phyloP scores from a whole-genome alignment of 768 basidiomycete species.

The Obba rivulosa region DNA sequence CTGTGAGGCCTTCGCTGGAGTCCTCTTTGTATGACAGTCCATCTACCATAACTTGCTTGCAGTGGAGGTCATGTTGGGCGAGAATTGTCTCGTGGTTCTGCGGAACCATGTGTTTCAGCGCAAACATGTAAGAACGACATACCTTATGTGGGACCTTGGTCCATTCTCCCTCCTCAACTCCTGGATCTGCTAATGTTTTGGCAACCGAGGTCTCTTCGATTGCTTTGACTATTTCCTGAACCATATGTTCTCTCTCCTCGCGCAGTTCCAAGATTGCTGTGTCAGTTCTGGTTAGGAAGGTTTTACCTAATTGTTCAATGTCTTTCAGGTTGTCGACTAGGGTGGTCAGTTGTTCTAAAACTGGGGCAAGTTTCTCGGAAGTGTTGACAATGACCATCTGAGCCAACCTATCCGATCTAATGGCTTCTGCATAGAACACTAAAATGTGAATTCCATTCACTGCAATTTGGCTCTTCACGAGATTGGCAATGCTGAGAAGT shows the following conservation, averaged over 20 bases:
- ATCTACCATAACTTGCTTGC: background rate
- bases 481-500: background rate
- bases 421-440: background rate
- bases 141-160: too few species aligned
- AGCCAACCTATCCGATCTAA: background rate
- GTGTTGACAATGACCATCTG: background rate
- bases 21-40: background rate
- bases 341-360: background rate
- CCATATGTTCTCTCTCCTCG: background rate
- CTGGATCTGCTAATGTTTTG: background rate
- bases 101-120: background rate
- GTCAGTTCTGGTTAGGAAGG: background rate
- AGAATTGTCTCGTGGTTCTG: background rate
- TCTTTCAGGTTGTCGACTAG: background rate
- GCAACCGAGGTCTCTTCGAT: background rate
- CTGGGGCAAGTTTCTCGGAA: too few species aligned
- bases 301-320: background rate
- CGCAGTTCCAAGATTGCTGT: background rate
- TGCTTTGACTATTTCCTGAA: background rate
- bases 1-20: background rate
- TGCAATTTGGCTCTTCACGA: background rate
- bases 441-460: background rate
- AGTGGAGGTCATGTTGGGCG: background rate
- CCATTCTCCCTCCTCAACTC: too few species aligned
- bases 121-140: background rate